These are phyloP conservation scores for slime mould (Dictyostelium discoideum) DNA, from an alignment of 78 protist genomes.

Conservation along the genomic window DNA sequence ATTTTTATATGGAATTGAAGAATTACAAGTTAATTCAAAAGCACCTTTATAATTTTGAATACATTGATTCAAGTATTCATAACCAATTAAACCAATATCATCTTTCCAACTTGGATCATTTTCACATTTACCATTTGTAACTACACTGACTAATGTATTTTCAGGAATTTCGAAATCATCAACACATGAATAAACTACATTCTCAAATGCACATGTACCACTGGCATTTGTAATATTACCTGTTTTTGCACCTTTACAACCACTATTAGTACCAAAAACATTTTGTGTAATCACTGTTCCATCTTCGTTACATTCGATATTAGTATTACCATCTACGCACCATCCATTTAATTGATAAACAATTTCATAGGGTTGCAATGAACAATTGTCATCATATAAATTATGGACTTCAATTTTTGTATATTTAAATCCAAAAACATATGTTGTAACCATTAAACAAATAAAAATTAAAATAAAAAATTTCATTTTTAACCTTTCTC, in stretches of 20 bases:
- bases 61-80: neutral
- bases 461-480: no score
- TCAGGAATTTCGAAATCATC: neutral
- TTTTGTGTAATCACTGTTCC: neutral
- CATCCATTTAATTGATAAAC: neutral
- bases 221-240: neutral
- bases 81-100: neutral
- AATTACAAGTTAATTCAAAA: neutral
- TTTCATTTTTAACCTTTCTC: neutral
- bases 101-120: neutral
- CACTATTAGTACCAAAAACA: neutral
- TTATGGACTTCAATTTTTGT: neutral
- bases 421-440: neutral
- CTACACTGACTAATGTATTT: neutral
- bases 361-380: neutral
- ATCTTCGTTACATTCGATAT: neutral
- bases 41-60: neutral
- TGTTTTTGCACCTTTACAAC: neutral
- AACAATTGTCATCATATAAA: neutral
- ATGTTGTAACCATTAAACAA: neutral
- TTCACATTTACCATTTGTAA: neutral
- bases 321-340: neutral
- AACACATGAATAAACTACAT: neutral
- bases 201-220: neutral
- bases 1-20: neutral